Evolutionary conservation across 2,329 filamentous ascomycete genomes (phyloP).

Genomic region (Boeremia lycopersici): DNA sequence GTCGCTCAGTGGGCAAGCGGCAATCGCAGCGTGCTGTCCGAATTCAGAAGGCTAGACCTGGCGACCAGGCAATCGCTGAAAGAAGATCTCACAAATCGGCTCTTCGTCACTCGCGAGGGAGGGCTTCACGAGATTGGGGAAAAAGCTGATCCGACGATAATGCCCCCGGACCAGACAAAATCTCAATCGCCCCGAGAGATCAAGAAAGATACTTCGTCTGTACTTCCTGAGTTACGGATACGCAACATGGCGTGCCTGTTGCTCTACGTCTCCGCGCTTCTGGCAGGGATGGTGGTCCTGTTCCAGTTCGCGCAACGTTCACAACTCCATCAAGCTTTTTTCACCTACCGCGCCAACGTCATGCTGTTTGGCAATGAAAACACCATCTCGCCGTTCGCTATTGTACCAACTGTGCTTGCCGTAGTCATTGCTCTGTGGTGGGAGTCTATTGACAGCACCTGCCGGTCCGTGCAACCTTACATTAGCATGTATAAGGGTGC

Average conservation of each 20-base stretch:
- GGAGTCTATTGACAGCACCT: conserved; percentile 20
- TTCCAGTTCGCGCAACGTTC: background rate
- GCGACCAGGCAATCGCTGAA: background rate
- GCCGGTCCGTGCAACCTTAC: conserved; percentile 24
- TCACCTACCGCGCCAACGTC: background rate
- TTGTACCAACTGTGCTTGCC: conserved; percentile 14
- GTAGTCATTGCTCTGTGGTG: conserved; percentile 23
- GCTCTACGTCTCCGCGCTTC: background rate
- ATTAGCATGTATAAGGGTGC: conserved; percentile 16
- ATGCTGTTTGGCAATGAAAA: background rate
- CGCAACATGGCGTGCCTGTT: background rate
- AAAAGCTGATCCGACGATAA: background rate
- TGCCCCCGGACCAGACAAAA: no score
- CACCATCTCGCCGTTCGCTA: background rate
- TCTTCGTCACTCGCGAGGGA: background rate
- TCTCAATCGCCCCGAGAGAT: no score
- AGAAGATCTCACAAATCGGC: background rate
- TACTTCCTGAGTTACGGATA: no score
- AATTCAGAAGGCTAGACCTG: background rate
- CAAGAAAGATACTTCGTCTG: no score
- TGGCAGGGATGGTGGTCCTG: background rate
- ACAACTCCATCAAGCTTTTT: background rate
- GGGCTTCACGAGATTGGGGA: background rate
- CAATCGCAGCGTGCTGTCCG: background rate
- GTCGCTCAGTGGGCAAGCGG: background rate